Base-by-base conservation (phyloP, 2,329 filamentous ascomycete genomes). In the Aspergillus terreus region DNA sequence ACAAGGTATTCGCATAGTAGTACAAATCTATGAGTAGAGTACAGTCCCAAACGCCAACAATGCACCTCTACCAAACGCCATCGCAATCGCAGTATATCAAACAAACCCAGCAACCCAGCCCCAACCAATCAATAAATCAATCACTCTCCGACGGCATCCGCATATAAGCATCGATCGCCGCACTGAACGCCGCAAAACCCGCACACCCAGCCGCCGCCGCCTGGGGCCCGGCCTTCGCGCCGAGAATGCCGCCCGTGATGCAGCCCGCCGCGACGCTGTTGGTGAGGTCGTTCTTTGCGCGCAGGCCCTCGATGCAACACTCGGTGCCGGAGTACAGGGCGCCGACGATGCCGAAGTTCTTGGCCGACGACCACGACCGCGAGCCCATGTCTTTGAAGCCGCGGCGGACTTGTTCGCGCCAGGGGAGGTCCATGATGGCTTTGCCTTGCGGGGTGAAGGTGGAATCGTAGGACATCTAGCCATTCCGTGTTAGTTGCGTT, bases 381-480 rank as follows among this genome's bases (percentile, higher is more conserved):
- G 80, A 74, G 59, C 94, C 94, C 92, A 99, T 97, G 72, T 99
- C 94, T 71, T 88, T 91, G 77, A 99, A 90, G 48, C 94, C 94
- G 64, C 82, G 75, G 56, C 83, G 84, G 49, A 99, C 81, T 73
- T 97, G 94, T 70, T 96, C 84, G 43, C 85, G 82, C 58, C 92
- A 80, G 25, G 94, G 92, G 17, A 99, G 83, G 57, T 81, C 76
- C 54, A 79, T 71, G 59, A 85, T 75, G 53, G 78, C 76, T 50
- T 73, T 72, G n/a, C 77, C 73, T 64, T 79, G 73, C 62, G 78
- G 71, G 35, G 78, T 87, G 73, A 91, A 86, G 53, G 92, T 89
- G 0, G 92, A 96, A 70, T 99, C 94, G 82, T 99, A 99, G 73
- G 90, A 87, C 94, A 99, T 99, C 90, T 95, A 57, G 46, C 5